These are phyloP conservation scores for Sistotremastrum suecicum DNA, from an alignment of 768 basidiomycete species.

Conservation along the genomic window DNA sequence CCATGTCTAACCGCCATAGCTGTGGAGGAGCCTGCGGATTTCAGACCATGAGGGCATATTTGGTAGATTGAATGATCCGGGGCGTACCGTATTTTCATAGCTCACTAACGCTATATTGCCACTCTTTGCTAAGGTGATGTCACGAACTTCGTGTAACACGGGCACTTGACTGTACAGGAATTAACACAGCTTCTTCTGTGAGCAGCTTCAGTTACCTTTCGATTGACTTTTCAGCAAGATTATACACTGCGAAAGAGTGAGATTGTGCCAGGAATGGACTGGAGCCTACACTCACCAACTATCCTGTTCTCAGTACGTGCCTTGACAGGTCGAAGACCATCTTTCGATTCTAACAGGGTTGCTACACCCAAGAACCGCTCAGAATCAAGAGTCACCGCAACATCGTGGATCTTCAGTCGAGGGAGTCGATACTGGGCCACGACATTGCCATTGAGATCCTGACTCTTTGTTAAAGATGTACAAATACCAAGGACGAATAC, in stretches of 20 bases:
- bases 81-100: conserved; percentile 55
- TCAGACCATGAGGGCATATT: neutral
- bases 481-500: neutral
- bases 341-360: conserved; percentile 46
- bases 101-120: conserved; percentile 54
- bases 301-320: conserved; percentile 62
- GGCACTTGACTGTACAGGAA: conserved; percentile 43
- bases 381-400: conserved; percentile 57
- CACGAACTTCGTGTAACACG: conserved; percentile 57
- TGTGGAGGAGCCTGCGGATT: conserved; percentile 11
- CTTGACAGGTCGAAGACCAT: conserved; percentile 53
- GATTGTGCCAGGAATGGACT: neutral
- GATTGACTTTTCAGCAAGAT: conserved; percentile 45
- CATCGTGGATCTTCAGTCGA: conserved; percentile 51
- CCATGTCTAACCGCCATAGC: conserved; percentile 11
- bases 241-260: conserved; percentile 37
- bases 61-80: neutral
- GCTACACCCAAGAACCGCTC: conserved; percentile 52
- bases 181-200: neutral
- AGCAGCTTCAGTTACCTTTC: conserved; percentile 35
- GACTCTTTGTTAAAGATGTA: neutral
- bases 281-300: conserved; percentile 31
- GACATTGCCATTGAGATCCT: conserved; percentile 49
- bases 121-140: conserved; percentile 48
- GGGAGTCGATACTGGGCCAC: conserved; percentile 45